Evolutionary conservation across 345 rosid species (phyloP), one percentile per base, ranked within the genome.

Genomic region (Hibiscus tridactylites): DNA sequence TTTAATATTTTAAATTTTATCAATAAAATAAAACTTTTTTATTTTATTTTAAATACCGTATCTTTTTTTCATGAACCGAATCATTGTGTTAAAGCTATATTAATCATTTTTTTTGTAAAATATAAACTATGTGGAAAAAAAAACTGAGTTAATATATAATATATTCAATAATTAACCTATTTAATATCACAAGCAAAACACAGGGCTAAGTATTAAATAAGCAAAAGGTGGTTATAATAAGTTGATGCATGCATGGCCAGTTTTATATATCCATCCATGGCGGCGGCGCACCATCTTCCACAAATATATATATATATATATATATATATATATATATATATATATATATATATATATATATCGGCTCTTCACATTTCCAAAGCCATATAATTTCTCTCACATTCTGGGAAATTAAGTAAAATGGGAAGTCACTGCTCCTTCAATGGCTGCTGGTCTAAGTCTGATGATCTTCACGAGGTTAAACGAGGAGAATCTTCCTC

Each of bases 251-350:
- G 33, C 33, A 60, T 60, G 52, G 54, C 53, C 31, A 26, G 65
- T 19, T 70, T 70, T 70, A 70, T 70, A 52, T 54, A 58, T 53
- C 21, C 57, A 59, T 56, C 26, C 66, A 44, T 24, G 58, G 19
- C 68, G 74, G 59, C 74, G 74, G 59, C 74, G 68, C 74, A 71
- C 29, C 5, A 28, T 49, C 74, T 39, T 59, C 62, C 33, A 37
- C 52, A 58, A 58, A 9, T 3, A 39, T 56, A 29, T 21, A 21
- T 21, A 21, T 21, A 21, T 21, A 21, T 21, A 65, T 9, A 21
- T 24, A 21, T 4, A 24, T 10, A 26, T 8, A n/a, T n/a, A n/a
- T n/a, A n/a, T n/a, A 39, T 56, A 29, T 21, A 21, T 21, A 21
- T 21, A 9, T 3, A 39, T 56, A 29, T 21, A 21, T 21, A 21